Evolutionary conservation across 257 asterid species (phyloP).

Genomic region (Salvia hispanica): DNA sequence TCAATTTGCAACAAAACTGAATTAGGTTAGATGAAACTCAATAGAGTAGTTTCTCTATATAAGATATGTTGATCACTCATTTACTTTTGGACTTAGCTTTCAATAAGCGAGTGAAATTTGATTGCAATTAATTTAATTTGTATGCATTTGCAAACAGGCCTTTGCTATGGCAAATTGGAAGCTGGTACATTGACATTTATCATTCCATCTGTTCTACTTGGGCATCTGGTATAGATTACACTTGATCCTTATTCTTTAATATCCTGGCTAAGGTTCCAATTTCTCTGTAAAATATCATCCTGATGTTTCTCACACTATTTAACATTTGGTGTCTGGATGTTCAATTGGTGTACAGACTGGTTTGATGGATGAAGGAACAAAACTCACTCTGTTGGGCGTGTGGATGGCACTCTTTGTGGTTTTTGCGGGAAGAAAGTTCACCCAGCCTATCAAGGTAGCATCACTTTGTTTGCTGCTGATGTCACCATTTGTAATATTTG

Average conservation of each 20-base stretch:
- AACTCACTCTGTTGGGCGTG: constrained; percentile 56
- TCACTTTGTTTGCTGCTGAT: neutral
- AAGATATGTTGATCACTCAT: neutral
- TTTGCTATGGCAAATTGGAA: constrained; percentile 89
- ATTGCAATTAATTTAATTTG: neutral
- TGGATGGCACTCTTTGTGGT: constrained; percentile 85
- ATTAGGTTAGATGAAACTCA: neutral
- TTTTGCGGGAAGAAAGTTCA: constrained; percentile 94
- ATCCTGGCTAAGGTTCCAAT: neutral
- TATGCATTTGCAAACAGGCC: constrained; percentile 43
- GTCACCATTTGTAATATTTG: neutral
- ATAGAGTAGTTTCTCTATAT: constrained; percentile 10
- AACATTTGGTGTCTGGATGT: neutral
- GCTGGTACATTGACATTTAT: constrained; percentile 79
- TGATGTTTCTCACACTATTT: neutral
- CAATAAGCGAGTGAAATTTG: neutral
- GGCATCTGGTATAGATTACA: constrained; percentile 67
- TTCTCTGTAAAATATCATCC: neutral
- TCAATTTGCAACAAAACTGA: neutral
- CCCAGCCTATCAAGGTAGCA: constrained; percentile 80
- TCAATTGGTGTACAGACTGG: constrained; percentile 52
- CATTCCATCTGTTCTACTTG: constrained; percentile 77
- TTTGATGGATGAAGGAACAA: constrained; percentile 77
- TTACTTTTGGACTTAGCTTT: neutral
- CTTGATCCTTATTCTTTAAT: neutral